These are phyloP conservation scores for Kalmusia sp. DNA, from an alignment of 2,329 filamentous ascomycete genomes.

Conservation along the genomic window DNA sequence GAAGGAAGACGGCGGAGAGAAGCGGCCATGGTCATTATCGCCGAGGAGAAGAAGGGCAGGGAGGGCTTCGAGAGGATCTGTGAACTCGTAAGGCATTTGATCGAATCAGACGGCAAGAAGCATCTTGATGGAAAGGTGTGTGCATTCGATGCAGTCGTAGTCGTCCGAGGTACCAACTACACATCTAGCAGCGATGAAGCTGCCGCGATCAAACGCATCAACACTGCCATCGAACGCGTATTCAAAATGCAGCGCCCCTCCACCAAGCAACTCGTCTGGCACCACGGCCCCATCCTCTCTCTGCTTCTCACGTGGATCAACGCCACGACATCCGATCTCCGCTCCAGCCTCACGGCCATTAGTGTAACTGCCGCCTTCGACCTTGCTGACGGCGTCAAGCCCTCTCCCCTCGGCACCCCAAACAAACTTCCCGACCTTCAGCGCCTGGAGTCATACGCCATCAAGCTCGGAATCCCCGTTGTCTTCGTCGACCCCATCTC, in stretches of 20 bases:
- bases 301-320: conserved; percentile 40
- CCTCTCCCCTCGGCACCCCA: conserved; percentile 24
- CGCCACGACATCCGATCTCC: conserved; percentile 30
- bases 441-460: conserved; percentile 32
- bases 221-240: conserved; percentile 29
- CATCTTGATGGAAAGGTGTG: conserved; percentile 34
- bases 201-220: conserved; percentile 31
- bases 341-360: conserved; percentile 27
- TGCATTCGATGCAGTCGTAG: conserved; percentile 34
- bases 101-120: conserved; percentile 21
- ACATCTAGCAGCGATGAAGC: conserved; percentile 12
- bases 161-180: conserved; percentile 39
- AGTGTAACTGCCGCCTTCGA: conserved; percentile 33
- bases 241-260: conserved; percentile 9
- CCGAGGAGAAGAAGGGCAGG: conserved; percentile 20
- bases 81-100: conserved; percentile 35
- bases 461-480: conserved; percentile 31
- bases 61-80: conserved; percentile 36
- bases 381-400: conserved; percentile 24
- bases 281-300: conserved; percentile 39
- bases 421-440: conserved; percentile 32
- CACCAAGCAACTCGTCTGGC: conserved; percentile 37
- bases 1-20: conserved; percentile 14
- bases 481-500: conserved; percentile 35
- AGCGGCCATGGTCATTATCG: conserved; percentile 39